phyloP scores from a whole-genome alignment of 2,329 filamentous ascomycete genomes.

The Zasmidium citrigriseum region DNA sequence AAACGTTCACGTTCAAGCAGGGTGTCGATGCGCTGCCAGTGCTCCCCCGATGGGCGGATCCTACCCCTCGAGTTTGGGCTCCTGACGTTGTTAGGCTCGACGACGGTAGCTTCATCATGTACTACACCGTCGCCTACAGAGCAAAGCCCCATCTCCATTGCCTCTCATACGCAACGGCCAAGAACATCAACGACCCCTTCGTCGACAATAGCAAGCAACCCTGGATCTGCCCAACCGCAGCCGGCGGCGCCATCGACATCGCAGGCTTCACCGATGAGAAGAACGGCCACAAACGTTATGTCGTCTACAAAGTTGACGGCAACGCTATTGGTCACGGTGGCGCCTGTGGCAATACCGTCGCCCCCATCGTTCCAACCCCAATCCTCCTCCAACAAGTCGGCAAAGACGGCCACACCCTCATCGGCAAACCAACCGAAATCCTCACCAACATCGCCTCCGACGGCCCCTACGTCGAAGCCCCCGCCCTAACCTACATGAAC shows the following conservation, averaged over 20 bases:
- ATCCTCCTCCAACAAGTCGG: constrained; percentile 35
- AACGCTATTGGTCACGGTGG: constrained; percentile 34
- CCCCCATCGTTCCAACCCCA: constrained; percentile 35
- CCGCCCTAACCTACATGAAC: constrained; percentile 26
- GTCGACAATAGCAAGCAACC: constrained; percentile 24
- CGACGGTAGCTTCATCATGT: constrained; percentile 36
- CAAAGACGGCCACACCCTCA: constrained; percentile 31
- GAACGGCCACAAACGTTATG: constrained; percentile 29
- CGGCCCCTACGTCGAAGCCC: constrained; percentile 37
- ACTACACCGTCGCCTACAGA: constrained; percentile 35
- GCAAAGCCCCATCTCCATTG: constrained; percentile 32
- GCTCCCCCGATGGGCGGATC: constrained; percentile 52
- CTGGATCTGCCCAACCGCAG: constrained; percentile 31
- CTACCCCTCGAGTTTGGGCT: constrained; percentile 58
- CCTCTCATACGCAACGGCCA: constrained; percentile 35
- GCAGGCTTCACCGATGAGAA: constrained; percentile 34
- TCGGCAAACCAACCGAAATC: constrained; percentile 27
- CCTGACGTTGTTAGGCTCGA: constrained; percentile 55
- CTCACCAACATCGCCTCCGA: constrained; percentile 30
- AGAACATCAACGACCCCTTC: constrained; percentile 28
- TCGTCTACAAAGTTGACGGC: constrained; percentile 40
- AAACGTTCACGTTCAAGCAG: constrained; percentile 36
- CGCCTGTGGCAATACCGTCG: constrained; percentile 36
- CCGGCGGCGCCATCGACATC: constrained; percentile 38
- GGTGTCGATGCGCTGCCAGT: constrained; percentile 54